Conservation (phyloP, 331 rosid species). For the Cucumis variabilis region DNA sequence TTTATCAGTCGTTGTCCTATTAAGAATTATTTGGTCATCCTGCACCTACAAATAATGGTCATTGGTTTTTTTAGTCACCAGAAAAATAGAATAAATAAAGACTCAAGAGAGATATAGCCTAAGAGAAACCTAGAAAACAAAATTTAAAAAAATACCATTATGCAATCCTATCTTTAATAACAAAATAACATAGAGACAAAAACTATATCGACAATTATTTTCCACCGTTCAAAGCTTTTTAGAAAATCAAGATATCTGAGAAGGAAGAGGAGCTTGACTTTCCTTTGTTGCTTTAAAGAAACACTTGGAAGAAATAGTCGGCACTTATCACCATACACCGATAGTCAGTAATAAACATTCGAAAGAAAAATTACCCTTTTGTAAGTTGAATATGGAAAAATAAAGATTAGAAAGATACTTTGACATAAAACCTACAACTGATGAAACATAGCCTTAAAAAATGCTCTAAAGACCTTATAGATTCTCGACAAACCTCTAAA, state of each 20-base stretch:
- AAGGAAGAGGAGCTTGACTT: conserved; percentile 92
- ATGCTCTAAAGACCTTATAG: no score
- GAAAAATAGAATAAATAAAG: background rate
- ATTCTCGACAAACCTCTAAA: no score
- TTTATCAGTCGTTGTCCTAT: conserved; percentile 92
- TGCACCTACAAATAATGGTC: conserved; percentile 51
- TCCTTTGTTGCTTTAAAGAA: conserved; percentile 65
- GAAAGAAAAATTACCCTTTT: no score
- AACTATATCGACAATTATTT: background rate
- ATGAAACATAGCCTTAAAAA: no score
- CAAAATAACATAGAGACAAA: background rate
- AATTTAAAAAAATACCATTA: background rate
- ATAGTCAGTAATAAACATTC: no score
- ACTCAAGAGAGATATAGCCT: background rate
- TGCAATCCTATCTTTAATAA: background rate
- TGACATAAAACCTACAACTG: no score
- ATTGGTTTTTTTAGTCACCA: background rate
- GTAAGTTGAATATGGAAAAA: no score
- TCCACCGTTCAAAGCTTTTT: background rate
- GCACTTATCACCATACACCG: no score
- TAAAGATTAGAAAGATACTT: no score
- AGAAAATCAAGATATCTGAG: conserved; percentile 63
- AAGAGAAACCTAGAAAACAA: background rate
- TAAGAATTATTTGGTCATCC: conserved; percentile 83
- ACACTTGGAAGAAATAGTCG: no score